phyloP scores from a whole-genome alignment of 2,329 filamentous ascomycete genomes.

The Aspergillus fijiensis region DNA sequence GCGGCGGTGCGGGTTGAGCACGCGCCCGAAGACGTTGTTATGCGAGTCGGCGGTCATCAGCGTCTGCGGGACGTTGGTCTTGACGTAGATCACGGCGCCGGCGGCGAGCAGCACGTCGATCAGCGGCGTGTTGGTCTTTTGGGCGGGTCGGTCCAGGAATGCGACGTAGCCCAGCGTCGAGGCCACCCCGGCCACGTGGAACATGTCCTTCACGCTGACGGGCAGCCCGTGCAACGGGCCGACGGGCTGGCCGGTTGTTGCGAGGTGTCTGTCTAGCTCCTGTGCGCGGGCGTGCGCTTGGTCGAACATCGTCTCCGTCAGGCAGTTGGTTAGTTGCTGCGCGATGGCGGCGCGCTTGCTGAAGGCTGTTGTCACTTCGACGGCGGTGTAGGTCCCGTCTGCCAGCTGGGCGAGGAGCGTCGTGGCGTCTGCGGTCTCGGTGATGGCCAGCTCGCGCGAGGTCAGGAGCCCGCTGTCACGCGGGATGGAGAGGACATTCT shows the following conservation, averaged over 20 bases:
- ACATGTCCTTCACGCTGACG: conserved; percentile 53
- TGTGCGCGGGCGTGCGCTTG: conserved; percentile 50
- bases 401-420: conserved; percentile 30
- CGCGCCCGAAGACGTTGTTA: conserved; percentile 61
- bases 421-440: conserved; percentile 41
- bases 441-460: conserved; percentile 51
- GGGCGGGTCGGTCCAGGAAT: conserved; percentile 58
- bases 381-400: conserved; percentile 29
- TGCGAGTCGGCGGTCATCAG: conserved; percentile 46
- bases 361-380: conserved; percentile 51
- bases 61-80: conserved; percentile 66
- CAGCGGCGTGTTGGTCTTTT: conserved; percentile 52
- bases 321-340: conserved; percentile 45
- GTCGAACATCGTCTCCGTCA: conserved; percentile 56
- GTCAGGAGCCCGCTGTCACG: conserved; percentile 44
- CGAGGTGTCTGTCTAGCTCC: conserved; percentile 48
- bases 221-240: conserved; percentile 65
- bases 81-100: conserved; percentile 65
- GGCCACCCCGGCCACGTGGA: conserved; percentile 51
- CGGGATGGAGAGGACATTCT: background rate
- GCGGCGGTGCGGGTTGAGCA: conserved; percentile 61
- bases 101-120: conserved; percentile 57
- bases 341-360: conserved; percentile 36
- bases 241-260: conserved; percentile 42
- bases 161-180: conserved; percentile 59